Conservation (phyloP, 345 rosid genomes). For the Microthlaspi erraticum region DNA sequence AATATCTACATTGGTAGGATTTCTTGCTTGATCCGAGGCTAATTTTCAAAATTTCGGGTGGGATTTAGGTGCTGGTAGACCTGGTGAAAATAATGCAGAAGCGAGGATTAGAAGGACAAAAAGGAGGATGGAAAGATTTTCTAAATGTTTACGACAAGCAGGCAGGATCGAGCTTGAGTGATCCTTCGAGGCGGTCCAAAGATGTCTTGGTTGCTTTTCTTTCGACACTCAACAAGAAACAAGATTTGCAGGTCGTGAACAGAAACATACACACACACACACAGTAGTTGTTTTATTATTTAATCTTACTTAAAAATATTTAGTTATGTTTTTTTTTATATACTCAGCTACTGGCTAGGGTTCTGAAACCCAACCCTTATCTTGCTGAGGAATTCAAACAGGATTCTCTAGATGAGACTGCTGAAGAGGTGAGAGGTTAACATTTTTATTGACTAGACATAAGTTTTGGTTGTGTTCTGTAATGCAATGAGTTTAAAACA, state of each 20-base stretch:
- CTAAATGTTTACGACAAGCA: constrained; percentile 53
- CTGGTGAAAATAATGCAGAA: constrained; percentile 63
- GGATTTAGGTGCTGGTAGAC: constrained; percentile 56
- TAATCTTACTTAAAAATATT: background rate
- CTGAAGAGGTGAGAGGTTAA: constrained; percentile 56
- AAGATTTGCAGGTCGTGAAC: constrained; percentile 51
- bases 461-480: constrained; percentile 31
- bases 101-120: constrained; percentile 50
- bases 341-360: constrained; percentile 51
- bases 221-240: constrained; percentile 48
- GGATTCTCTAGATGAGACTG: constrained; percentile 50
- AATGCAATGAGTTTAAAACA: background rate
- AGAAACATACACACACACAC: background rate
- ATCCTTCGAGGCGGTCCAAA: constrained; percentile 63
- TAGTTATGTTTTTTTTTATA: background rate
- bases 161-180: constrained; percentile 60
- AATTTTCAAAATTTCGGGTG: background rate
- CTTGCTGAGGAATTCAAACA: constrained; percentile 42
- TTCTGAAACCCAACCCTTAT: constrained; percentile 48
- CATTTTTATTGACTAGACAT: background rate
- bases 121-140: constrained; percentile 70
- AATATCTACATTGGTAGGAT: background rate
- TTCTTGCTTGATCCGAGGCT: background rate
- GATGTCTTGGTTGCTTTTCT: constrained; percentile 58
- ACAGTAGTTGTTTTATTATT: background rate